These are phyloP conservation scores for Aurantiochytrium sp. DNA, from an alignment of 108 stramenopile species.

Conservation along the genomic window DNA sequence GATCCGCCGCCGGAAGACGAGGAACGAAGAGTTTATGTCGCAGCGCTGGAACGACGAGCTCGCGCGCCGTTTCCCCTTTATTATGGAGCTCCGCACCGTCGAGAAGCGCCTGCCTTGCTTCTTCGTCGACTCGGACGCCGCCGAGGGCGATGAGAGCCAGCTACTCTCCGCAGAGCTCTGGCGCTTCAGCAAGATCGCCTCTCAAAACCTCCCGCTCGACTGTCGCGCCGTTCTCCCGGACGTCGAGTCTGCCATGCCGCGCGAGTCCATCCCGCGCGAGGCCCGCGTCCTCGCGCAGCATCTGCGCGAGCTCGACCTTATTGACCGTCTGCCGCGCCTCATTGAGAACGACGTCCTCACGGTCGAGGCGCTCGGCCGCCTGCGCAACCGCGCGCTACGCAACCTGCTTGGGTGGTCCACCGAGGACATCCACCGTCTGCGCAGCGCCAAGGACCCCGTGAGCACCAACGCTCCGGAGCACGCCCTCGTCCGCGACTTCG, in stretches of 20 bases:
- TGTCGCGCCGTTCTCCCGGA: constrained; percentile 1
- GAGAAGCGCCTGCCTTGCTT: background rate
- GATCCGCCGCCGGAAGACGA: background rate
- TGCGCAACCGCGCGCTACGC: background rate
- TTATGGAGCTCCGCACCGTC: background rate
- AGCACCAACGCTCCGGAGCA: background rate
- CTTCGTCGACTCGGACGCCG: constrained; percentile 25
- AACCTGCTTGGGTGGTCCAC: background rate
- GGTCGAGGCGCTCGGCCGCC: background rate
- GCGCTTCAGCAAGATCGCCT: background rate
- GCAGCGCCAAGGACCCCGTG: background rate
- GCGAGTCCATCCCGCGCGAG: background rate
- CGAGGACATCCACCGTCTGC: background rate
- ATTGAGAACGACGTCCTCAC: background rate
- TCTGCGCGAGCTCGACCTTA: background rate
- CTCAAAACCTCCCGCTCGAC: background rate
- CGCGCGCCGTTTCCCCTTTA: background rate
- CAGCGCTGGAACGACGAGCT: background rate
- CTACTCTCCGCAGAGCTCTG: background rate
- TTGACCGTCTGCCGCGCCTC: background rate
- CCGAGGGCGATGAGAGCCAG: background rate
- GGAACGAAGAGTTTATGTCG: background rate
- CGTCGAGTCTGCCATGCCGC: background rate
- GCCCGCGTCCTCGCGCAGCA: background rate
- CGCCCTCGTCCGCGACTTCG: background rate